These are phyloP conservation scores for Penicillium palitans DNA, from an alignment of 2,329 filamentous ascomycete species.

Conservation along the genomic window DNA sequence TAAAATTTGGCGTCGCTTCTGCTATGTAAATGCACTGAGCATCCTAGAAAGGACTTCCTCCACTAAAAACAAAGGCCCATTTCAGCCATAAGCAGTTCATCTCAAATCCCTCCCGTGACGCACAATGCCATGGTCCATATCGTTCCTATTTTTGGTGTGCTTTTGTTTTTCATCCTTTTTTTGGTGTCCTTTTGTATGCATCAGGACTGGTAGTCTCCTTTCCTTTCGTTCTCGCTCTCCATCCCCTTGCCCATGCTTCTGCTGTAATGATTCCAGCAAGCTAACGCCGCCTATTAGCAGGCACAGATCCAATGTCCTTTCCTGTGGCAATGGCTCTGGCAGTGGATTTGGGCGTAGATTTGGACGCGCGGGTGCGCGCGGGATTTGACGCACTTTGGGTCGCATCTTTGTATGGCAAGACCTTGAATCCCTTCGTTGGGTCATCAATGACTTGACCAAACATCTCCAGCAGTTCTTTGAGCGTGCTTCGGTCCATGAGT, in stretches of 20 bases:
- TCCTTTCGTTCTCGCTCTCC: background rate
- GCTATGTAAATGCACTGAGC: background rate
- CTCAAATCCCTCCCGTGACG: background rate
- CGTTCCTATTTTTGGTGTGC: background rate
- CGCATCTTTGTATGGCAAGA: background rate
- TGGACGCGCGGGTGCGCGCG: background rate
- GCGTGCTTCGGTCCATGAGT: conserved; percentile 15
- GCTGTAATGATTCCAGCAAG: too few relatives aligned
- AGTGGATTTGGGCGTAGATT: background rate
- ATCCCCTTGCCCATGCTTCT: background rate
- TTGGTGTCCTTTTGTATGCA: background rate
- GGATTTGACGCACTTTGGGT: background rate
- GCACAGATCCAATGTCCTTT: background rate
- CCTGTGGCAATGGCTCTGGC: background rate
- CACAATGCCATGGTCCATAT: background rate
- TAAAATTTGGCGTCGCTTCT: background rate
- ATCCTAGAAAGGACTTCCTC: background rate
- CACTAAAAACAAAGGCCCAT: background rate
- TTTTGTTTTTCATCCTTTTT: background rate
- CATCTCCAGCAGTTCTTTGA: conserved; percentile 26
- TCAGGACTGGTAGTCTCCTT: background rate
- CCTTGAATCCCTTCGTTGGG: background rate
- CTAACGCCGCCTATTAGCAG: background rate
- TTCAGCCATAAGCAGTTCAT: background rate
- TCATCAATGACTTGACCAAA: conserved; percentile 19